A percentile compares a stretch with the other conserved stretches of the same genome.
phyloP scores from a whole-genome alignment of 352 stramenopile genomes.

The Ophiocytium majus region DNA sequence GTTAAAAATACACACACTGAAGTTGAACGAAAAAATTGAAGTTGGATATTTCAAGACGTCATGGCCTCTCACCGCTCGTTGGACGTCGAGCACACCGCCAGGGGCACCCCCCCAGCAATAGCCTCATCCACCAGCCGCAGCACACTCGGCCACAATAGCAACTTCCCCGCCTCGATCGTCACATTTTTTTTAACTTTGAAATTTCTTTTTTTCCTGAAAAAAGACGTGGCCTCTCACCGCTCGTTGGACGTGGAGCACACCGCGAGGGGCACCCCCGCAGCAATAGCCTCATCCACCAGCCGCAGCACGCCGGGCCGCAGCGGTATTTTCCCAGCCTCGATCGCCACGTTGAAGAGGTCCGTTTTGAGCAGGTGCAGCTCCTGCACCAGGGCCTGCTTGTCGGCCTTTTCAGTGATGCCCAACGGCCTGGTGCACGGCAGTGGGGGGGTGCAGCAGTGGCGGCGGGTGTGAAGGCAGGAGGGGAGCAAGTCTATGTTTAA shows the following conservation, averaged over 20 bases:
- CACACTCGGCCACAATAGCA: constrained; percentile 49
- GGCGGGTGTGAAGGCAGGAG: background rate
- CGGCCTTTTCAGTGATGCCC: constrained; percentile 54
- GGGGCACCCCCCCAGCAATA: constrained; percentile 57
- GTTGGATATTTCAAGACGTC: no score
- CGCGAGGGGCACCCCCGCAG: constrained; percentile 39
- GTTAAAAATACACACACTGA: no score
- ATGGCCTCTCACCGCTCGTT: constrained; percentile 30
- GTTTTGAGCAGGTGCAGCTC: constrained; percentile 73
- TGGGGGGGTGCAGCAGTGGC: constrained; percentile 24
- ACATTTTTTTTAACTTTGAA: constrained; percentile 60
- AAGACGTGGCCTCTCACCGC: no score
- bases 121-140: constrained; percentile 53
- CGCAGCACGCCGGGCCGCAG: constrained; percentile 48
- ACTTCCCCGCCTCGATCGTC: constrained; percentile 49
- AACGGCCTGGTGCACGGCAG: constrained; percentile 60
- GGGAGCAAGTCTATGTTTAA: constrained; percentile 13
- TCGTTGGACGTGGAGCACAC: constrained; percentile 71
- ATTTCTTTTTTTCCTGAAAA: no score
- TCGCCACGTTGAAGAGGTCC: constrained; percentile 69
- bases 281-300: constrained; percentile 55
- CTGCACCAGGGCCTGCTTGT: constrained; percentile 63
- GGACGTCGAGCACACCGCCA: constrained; percentile 49
- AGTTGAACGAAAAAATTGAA: no score
- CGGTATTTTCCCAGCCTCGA: constrained; percentile 53